Base-by-base conservation (phyloP, 805 yeast species). In the Metschnikowia colocasiae region DNA sequence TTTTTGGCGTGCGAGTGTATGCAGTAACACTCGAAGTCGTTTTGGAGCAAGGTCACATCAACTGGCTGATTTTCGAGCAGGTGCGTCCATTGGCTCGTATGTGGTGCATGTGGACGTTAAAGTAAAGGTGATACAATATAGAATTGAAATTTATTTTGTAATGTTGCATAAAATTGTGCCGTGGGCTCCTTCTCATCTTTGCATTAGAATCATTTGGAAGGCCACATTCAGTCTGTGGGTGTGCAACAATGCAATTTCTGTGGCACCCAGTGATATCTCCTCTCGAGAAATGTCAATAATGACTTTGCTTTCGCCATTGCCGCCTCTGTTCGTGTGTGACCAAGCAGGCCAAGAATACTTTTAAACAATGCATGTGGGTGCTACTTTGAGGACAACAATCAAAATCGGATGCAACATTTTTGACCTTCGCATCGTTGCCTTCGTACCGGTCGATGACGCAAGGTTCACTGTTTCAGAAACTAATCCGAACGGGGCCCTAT, bases 401-500 rank as follows among this genome's bases (percentile, higher is more conserved):
- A 16, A 16, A 31, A 16, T 16, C 19, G 36, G 15, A 19, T 19
- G 36, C 23, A 33, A 18, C 10, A 10, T 18, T 33, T 19, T 19
- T 16, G 18, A n/a, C 22, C 9, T 22, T n/a, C 13, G 34, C 39
- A 9, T 22, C 26, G n/a, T 4, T 22, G 22, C 26, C 27, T 6
- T n/a, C 4, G 4, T 15, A 27, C n/a, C 22, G 15, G 6, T 26
- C n/a, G 8, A 37, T 10, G 10, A 25, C 27, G 6, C 22, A 3
- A 12, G 19, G 34, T 31, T 9, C 27, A 8, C 12, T 9, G 4
- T 8, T 31, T 16, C 4, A 16, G 19, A 8, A 9, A 15, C 23
- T 20, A 50, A 22, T 48, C 55, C 9, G 55, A 22, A 10, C 56
- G 52, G 2, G 58, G 58, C n/a, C 55, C 52, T 9, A 50, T 48